Conservation (phyloP, 2,329 filamentous ascomycete genomes). For the Tolypocladium album region DNA sequence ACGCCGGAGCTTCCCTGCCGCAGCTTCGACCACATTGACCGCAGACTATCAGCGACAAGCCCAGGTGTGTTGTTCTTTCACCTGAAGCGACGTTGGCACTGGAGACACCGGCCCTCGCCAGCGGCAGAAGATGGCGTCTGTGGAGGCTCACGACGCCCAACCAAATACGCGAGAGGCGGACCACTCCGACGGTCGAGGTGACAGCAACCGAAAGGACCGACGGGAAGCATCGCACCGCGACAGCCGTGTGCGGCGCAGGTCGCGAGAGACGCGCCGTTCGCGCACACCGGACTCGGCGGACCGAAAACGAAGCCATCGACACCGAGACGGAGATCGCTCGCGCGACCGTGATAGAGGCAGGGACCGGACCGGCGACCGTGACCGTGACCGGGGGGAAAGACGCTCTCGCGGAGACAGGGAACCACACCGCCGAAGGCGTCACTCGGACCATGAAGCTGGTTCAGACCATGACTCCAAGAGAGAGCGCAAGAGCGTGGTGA, state of each 20-base stretch:
- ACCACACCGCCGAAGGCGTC: constrained; percentile 13
- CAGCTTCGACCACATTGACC: constrained; percentile 4
- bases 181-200: constrained; percentile 7
- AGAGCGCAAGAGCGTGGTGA: constrained; percentile 14
- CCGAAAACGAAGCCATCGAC: constrained; percentile 5
- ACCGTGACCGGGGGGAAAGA: constrained; percentile 14
- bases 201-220: constrained; percentile 10
- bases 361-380: constrained; percentile 6
- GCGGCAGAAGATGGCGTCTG: constrained; percentile 11
- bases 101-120: background rate
- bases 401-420: constrained; percentile 21
- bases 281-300: constrained; percentile 16
- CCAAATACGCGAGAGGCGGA: constrained; percentile 3
- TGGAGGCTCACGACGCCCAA: constrained; percentile 11
- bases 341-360: constrained; percentile 14
- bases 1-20: background rate
- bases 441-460: constrained; percentile 4
- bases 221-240: constrained; percentile 10
- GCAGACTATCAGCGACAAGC: background rate
- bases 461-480: constrained; percentile 10
- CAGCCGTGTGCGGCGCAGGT: constrained; percentile 15
- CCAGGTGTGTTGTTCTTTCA: background rate
- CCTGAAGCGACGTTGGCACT: background rate
- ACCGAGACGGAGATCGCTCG: constrained; percentile 10
- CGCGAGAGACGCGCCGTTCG: constrained; percentile 20